These are phyloP conservation scores for Quercus ilex DNA, from an alignment of 306 rosid genomes.

Conservation along the genomic window DNA sequence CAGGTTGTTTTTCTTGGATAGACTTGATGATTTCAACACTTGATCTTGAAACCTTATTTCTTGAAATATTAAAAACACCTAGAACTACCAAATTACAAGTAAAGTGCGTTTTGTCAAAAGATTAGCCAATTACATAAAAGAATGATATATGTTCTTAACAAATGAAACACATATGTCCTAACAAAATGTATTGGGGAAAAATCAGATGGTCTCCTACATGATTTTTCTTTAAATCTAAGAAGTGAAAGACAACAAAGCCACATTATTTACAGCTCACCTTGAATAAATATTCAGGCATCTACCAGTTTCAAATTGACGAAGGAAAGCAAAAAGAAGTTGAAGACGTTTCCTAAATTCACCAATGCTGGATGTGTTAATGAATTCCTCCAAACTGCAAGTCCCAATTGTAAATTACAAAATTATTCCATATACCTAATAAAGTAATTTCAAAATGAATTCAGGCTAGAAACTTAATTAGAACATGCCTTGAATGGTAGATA, in stretches of 20 bases:
- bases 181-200: neutral
- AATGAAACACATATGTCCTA: too few relatives aligned
- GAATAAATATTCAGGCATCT: constrained; percentile 35
- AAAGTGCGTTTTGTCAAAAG: too few relatives aligned
- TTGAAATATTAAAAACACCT: too few relatives aligned
- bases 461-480: constrained; percentile 2
- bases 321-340: constrained; percentile 85
- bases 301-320: constrained; percentile 61
- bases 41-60: too few relatives aligned
- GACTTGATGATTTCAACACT: too few relatives aligned
- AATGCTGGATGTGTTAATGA: constrained; percentile 73
- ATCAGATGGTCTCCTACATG: neutral
- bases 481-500: constrained; percentile 52
- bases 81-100: too few relatives aligned
- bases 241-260: constrained; percentile 1
- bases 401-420: neutral
- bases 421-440: constrained; percentile 9
- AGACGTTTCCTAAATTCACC: constrained; percentile 87
- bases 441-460: constrained; percentile 1
- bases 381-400: constrained; percentile 77
- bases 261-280: constrained; percentile 36
- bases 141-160: too few relatives aligned
- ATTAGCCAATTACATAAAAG: too few relatives aligned
- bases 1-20: too few relatives aligned
- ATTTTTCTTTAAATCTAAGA: neutral